Percentiles rank a stretch among this genome's conserved stretches.
Conservation (phyloP, 768 basidiomycete genomes). For the Tephrocybe sp. region DNA sequence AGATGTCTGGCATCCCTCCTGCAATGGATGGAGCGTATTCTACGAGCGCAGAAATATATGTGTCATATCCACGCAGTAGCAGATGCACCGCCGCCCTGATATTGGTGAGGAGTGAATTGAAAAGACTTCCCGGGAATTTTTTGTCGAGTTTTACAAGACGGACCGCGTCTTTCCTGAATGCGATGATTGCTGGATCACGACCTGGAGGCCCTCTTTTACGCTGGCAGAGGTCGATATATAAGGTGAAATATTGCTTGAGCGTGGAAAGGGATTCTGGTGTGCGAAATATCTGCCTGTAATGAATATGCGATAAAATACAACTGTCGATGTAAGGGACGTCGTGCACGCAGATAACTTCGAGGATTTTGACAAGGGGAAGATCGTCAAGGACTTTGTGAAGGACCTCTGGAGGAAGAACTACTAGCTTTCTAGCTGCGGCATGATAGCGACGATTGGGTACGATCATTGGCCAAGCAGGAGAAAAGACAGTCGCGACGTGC, state of each 20-base stretch:
- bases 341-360: slow-evolving; percentile 20
- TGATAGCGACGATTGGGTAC: slow-evolving; percentile 6
- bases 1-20: slow-evolving; percentile 4
- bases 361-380: slow-evolving; percentile 22
- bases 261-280: slow-evolving; percentile 3
- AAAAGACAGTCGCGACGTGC: background rate
- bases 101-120: background rate
- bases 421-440: slow-evolving; percentile 17
- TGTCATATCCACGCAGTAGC: background rate
- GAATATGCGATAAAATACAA: slow-evolving; percentile 14
- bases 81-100: background rate
- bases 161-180: background rate
- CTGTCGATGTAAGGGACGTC: slow-evolving; percentile 23
- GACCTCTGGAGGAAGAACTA: slow-evolving; percentile 22
- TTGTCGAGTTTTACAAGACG: background rate
- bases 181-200: background rate
- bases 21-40: background rate
- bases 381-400: slow-evolving; percentile 25
- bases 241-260: slow-evolving; percentile 7
- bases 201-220: background rate
- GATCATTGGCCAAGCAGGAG: background rate
- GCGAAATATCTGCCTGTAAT: slow-evolving; percentile 1
- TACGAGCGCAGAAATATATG: background rate
- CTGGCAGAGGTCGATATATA: slow-evolving; percentile 7
- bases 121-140: background rate